Percentiles rank a stretch among this genome's conserved stretches.
Evolutionary conservation across 1,284 basidiomycete species (phyloP).

Genomic region (Puccinia hordei): DNA sequence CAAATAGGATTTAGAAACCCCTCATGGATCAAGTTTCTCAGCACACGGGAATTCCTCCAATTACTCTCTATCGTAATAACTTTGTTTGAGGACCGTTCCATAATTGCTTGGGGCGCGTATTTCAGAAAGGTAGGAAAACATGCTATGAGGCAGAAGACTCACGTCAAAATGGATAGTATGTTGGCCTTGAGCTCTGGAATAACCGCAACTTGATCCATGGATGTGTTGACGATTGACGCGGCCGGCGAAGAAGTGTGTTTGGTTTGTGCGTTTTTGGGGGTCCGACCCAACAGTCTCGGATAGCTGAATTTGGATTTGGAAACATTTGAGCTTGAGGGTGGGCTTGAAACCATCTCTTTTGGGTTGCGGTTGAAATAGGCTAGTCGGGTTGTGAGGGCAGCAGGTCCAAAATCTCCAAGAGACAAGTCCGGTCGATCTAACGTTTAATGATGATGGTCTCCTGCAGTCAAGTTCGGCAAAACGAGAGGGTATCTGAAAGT

Average conservation of each 20-base stretch:
- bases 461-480: background rate
- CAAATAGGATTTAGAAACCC: no score
- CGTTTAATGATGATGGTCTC: background rate
- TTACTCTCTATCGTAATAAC: no score
- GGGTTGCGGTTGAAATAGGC: background rate
- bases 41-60: no score
- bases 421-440: background rate
- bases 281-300: background rate
- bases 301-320: background rate
- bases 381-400: no score
- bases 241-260: slow-evolving; percentile 1
- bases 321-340: background rate
- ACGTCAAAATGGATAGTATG: slow-evolving; percentile 16
- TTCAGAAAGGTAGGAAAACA: background rate
- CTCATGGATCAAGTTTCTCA: no score
- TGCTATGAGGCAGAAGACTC: background rate
- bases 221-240: background rate
- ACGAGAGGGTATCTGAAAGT: background rate
- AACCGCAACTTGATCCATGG: slow-evolving; percentile 16
- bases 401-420: background rate
- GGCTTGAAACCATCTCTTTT: background rate
- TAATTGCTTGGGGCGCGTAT: background rate
- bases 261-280: background rate
- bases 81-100: no score
- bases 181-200: slow-evolving; percentile 17